A percentile compares a stretch with the other conserved stretches of the same genome.
Evolutionary conservation across 768 basidiomycete genomes (phyloP).

Genomic region (Lactarius psammicola): DNA sequence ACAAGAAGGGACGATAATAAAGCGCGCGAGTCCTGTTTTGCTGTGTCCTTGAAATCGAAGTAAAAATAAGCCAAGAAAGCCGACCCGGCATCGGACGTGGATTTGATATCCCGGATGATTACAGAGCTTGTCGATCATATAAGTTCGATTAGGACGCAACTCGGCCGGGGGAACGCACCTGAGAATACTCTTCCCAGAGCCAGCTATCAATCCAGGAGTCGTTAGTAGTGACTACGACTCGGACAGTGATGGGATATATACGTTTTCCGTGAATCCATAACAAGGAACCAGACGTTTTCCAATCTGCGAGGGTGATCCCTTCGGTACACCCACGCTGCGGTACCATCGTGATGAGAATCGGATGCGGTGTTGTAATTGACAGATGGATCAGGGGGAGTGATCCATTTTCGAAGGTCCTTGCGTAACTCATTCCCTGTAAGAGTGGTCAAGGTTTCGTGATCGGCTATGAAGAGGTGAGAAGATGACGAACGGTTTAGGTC

Average conservation of each 20-base stretch:
- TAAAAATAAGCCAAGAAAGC: neutral
- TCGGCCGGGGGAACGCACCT: neutral
- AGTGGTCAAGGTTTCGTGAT: neutral
- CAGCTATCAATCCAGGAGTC: neutral
- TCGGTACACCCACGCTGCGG: neutral
- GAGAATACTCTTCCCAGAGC: neutral
- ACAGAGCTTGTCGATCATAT: neutral
- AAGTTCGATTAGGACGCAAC: neutral
- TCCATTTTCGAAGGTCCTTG: neutral
- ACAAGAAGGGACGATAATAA: neutral
- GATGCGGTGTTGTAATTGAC: neutral
- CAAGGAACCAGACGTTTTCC: neutral
- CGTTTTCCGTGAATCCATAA: neutral
- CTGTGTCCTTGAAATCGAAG: neutral
- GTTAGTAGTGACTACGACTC: neutral
- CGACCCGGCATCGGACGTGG: neutral
- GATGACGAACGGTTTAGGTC: neutral
- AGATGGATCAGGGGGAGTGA: neutral
- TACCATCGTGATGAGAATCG: neutral
- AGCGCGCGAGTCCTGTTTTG: neutral
- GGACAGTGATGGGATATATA: neutral
- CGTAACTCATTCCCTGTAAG: neutral
- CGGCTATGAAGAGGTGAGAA: rapidly evolving
- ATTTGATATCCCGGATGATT: neutral
- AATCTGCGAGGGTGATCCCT: neutral